Conservation (phyloP, 2,329 filamentous ascomycete genomes). For the Dactylonectria estremocensis region DNA sequence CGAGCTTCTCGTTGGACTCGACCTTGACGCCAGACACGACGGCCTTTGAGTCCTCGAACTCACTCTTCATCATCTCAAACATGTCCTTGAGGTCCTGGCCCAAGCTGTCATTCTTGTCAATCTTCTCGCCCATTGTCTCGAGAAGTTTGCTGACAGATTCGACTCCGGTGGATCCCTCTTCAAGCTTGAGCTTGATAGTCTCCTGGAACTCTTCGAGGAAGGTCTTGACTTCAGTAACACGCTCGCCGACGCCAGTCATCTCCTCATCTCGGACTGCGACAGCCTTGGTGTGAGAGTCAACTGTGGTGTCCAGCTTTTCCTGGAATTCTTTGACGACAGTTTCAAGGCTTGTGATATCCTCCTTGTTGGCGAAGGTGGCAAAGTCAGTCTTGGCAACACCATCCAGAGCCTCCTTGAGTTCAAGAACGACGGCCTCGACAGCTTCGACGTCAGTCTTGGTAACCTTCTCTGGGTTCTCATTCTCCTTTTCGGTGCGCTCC, state of each 20-base stretch:
- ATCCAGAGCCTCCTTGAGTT: conserved; percentile 85
- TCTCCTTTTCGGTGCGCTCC: conserved; percentile 66
- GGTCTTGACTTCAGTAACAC: conserved; percentile 83
- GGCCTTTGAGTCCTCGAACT: conserved; percentile 89
- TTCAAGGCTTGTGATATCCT: conserved; percentile 77
- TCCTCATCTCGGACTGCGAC: conserved; percentile 90
- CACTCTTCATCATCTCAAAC: conserved; percentile 82
- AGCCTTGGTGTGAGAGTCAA: conserved; percentile 81
- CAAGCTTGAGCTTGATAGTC: conserved; percentile 82
- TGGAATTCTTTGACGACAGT: conserved; percentile 80
- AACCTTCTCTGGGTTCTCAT: conserved; percentile 74
- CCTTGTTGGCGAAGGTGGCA: conserved; percentile 80
- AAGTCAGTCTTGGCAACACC: conserved; percentile 79
- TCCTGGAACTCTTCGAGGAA: conserved; percentile 85
- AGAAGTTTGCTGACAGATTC: conserved; percentile 81
- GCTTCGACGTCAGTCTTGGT: conserved; percentile 88
- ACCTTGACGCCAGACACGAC: conserved; percentile 85
- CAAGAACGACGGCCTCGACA: conserved; percentile 85
- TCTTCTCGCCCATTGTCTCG: conserved; percentile 75
- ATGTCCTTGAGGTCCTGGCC: conserved; percentile 79
- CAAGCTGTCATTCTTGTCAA: conserved; percentile 70
- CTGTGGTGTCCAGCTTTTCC: conserved; percentile 76
- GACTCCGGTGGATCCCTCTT: conserved; percentile 80
- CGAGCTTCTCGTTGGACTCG: conserved; percentile 86
- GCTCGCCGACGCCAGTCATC: conserved; percentile 82